Evolutionary conservation across 2,329 filamentous ascomycete species (phyloP).

Genomic region (Aspergillus neoniger): DNA sequence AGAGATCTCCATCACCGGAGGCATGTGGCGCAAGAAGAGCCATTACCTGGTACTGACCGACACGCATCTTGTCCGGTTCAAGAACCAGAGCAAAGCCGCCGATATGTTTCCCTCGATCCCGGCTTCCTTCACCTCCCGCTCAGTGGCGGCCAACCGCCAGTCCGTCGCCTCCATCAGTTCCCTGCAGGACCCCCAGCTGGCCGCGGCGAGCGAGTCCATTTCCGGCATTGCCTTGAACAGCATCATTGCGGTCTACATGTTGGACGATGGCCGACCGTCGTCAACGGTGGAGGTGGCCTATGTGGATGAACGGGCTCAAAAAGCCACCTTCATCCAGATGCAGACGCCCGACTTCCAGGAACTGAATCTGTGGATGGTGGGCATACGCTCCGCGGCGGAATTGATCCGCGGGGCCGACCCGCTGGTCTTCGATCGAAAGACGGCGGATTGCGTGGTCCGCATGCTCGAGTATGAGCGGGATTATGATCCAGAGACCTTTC

Average conservation of each 20-base stretch:
- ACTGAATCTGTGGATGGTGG: conserved; percentile 64
- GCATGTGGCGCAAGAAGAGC: conserved; percentile 71
- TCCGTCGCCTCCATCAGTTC: conserved; percentile 62
- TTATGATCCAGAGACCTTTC: conserved; percentile 68
- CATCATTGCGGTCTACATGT: conserved; percentile 66
- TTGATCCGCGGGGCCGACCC: conserved; percentile 55
- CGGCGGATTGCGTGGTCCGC: conserved; percentile 63
- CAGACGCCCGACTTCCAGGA: conserved; percentile 67
- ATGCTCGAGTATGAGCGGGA: conserved; percentile 67
- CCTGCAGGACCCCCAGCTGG: conserved; percentile 62
- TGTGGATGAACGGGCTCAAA: conserved; percentile 64
- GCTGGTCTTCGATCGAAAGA: conserved; percentile 57
- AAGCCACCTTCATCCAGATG: conserved; percentile 63
- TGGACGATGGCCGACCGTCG: conserved; percentile 67
- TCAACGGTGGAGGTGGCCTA: conserved; percentile 69
- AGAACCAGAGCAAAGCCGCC: conserved; percentile 65
- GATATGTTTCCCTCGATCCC: conserved; percentile 62
- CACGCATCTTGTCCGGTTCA: conserved; percentile 67
- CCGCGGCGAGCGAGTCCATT: conserved; percentile 57
- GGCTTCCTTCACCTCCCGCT: conserved; percentile 36
- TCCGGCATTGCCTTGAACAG: conserved; percentile 62
- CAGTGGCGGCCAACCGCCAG: conserved; percentile 53
- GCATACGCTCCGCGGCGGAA: conserved; percentile 62
- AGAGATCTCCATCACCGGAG: conserved; percentile 68
- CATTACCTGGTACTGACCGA: conserved; percentile 73